Percentiles rank a stretch among this genome's conserved stretches.
These are phyloP conservation scores for Helotiales sp. DNA, from an alignment of 2,329 filamentous ascomycete genomes.

Conservation along the genomic window DNA sequence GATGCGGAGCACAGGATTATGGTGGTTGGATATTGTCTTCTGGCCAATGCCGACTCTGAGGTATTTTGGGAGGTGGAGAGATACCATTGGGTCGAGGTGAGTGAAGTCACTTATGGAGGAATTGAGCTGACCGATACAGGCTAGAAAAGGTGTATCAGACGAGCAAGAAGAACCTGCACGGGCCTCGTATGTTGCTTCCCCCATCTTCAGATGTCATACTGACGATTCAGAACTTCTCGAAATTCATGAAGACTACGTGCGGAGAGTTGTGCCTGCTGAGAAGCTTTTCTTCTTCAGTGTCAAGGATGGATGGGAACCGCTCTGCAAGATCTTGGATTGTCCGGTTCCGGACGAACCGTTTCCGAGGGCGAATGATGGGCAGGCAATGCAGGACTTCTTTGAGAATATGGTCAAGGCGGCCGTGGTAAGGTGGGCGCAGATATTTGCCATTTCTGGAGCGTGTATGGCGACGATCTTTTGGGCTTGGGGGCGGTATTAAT, in stretches of 20 bases:
- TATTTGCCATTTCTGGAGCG: constrained; percentile 12
- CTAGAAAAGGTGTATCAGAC: constrained; percentile 17
- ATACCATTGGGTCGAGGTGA: constrained; percentile 16
- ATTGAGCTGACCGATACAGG: not conserved
- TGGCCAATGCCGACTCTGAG: constrained; percentile 25
- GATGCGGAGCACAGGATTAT: constrained; percentile 13
- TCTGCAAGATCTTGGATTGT: constrained; percentile 44
- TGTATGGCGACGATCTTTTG: constrained; percentile 12
- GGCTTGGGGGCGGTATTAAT: not conserved
- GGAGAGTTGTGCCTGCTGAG: constrained; percentile 19
- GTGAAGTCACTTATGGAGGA: not conserved
- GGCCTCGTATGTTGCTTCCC: constrained; percentile 11
- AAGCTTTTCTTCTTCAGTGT: constrained; percentile 27
- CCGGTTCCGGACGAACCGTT: constrained; percentile 43
- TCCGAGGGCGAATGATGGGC: constrained; percentile 38
- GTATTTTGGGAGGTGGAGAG: constrained; percentile 22
- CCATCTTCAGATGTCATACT: not conserved
- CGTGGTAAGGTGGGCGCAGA: constrained; percentile 16
- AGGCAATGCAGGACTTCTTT: constrained; percentile 25
- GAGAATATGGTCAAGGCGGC: constrained; percentile 13
- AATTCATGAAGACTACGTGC: constrained; percentile 25
- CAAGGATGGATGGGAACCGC: constrained; percentile 43
- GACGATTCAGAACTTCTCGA: constrained; percentile 18
- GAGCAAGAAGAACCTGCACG: constrained; percentile 8
- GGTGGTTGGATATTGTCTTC: constrained; percentile 21